A percentile compares a stretch with the other conserved stretches of the same genome.
phyloP scores from a whole-genome alignment of 495 filamentous ascomycete genomes.

The Lasiosphaeris hirsuta region DNA sequence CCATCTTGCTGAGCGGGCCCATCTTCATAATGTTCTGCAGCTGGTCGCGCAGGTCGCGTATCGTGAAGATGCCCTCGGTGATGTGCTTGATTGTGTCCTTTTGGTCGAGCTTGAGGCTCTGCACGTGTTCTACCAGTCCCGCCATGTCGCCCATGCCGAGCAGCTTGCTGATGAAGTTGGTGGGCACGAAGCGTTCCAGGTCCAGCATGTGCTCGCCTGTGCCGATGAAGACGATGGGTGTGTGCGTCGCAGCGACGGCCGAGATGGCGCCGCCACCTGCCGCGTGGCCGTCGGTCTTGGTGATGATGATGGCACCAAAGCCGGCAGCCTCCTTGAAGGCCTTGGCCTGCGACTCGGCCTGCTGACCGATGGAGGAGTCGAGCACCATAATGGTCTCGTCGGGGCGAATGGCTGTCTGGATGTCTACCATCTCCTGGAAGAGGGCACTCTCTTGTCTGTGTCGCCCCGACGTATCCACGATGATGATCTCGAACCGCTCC shows the following conservation, averaged over 20 bases:
- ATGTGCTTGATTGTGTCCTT: constrained; percentile 99
- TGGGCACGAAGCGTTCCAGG: constrained; percentile 85
- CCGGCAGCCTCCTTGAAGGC: constrained; percentile 98
- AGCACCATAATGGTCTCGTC: constrained; percentile 99
- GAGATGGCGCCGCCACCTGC: constrained; percentile 95
- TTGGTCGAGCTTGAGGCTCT: constrained; percentile 92
- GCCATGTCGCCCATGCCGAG: constrained; percentile 97
- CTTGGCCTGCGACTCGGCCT: constrained; percentile 87
- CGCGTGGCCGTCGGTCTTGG: constrained; percentile 95
- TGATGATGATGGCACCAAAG: constrained; percentile 98
- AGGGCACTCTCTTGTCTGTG: constrained; percentile 93
- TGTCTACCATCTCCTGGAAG: constrained; percentile 98
- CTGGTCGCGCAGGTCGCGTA: constrained; percentile 93
- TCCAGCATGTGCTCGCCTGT: constrained; percentile 97
- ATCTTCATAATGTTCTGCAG: constrained; percentile 99
- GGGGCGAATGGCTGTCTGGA: constrained; percentile 84
- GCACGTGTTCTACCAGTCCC: constrained; percentile 93
- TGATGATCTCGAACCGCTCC: constrained; percentile 96
- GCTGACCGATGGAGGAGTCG: constrained; percentile 93
- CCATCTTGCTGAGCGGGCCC: constrained; percentile 95
- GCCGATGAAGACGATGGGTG: constrained; percentile 95
- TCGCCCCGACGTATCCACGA: constrained; percentile 93
- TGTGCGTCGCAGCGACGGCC: constrained; percentile 94
- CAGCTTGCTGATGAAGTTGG: constrained; percentile 85
- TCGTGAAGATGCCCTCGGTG: constrained; percentile 89